Evolutionary conservation across 2,329 filamentous ascomycete species (phyloP).

Genomic region (Aureobasidium melanogenum): DNA sequence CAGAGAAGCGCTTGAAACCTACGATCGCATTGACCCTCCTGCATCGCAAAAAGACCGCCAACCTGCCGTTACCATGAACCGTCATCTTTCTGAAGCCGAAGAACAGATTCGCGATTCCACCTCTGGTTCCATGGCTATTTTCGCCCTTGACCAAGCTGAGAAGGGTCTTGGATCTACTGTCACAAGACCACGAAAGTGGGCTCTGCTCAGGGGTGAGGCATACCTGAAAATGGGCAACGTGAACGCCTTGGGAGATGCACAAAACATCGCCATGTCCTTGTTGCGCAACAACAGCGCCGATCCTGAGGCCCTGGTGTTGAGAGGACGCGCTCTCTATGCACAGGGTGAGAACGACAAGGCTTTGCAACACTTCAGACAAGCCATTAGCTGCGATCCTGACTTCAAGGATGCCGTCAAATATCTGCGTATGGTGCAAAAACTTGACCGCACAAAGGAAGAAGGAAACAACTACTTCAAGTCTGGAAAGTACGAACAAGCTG

Average conservation of each 20-base stretch:
- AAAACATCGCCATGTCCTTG: constrained; percentile 83
- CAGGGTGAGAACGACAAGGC: constrained; percentile 95
- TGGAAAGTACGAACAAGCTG: constrained; percentile 67
- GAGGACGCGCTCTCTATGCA: constrained; percentile 78
- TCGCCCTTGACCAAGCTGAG: constrained; percentile 85
- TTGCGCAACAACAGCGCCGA: constrained; percentile 82
- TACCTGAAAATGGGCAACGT: constrained; percentile 85
- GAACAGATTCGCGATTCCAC: constrained; percentile 65
- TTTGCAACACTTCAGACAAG: constrained; percentile 83
- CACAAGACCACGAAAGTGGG: constrained; percentile 82
- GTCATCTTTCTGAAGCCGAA: constrained; percentile 71
- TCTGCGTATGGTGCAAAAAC: constrained; percentile 79
- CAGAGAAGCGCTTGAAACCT: constrained; percentile 75
- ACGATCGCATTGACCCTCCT: constrained; percentile 68
- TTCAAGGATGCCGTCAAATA: constrained; percentile 82
- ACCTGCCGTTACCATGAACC: constrained; percentile 74
- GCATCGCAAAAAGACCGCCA: constrained; percentile 79
- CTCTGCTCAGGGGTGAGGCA: constrained; percentile 82
- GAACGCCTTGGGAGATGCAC: constrained; percentile 83
- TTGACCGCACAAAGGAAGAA: constrained; percentile 88
- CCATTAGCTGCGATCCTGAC: constrained; percentile 83
- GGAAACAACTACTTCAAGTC: constrained; percentile 87
- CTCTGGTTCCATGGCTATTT: constrained; percentile 81
- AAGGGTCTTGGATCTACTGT: constrained; percentile 67
- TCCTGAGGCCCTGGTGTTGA: constrained; percentile 83